Conservation (phyloP, 2,329 filamentous ascomycete species). For the Thielaviopsis ethacetica region DNA sequence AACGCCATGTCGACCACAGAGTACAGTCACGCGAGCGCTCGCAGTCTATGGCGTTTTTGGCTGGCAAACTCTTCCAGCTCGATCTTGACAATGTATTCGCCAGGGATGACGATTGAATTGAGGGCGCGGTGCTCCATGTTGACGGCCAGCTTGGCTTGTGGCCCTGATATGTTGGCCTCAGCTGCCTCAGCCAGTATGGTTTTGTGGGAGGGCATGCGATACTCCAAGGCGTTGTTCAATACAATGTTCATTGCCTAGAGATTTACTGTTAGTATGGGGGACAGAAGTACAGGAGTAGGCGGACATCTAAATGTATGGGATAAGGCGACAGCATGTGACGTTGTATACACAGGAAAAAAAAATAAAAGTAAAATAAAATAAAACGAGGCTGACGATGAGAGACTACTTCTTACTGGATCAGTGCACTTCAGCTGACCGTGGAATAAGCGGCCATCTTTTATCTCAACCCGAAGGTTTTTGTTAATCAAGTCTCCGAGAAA, state of each 20-base stretch:
- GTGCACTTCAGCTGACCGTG: constrained; percentile 88
- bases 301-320: too few species aligned
- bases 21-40: constrained; percentile 5
- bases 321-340: too few species aligned
- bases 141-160: background rate
- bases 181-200: constrained; percentile 18
- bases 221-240: constrained; percentile 73
- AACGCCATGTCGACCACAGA: background rate
- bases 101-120: constrained; percentile 78
- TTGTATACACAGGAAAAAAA: too few species aligned
- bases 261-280: background rate
- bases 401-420: constrained; percentile 48
- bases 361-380: too few species aligned
- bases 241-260: constrained; percentile 73
- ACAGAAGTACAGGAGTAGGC: too few species aligned
- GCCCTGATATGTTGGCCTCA: background rate
- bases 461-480: constrained; percentile 63
- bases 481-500: constrained; percentile 39
- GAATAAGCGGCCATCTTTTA: constrained; percentile 75
- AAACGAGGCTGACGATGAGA: constrained; percentile 13
- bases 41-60: constrained; percentile 23
- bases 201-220: constrained; percentile 52
- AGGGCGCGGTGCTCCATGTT: constrained; percentile 42
- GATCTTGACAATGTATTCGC: constrained; percentile 70
- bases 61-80: constrained; percentile 65